phyloP scores from a whole-genome alignment of 257 asterid genomes.

The Jasminum sambac region DNA sequence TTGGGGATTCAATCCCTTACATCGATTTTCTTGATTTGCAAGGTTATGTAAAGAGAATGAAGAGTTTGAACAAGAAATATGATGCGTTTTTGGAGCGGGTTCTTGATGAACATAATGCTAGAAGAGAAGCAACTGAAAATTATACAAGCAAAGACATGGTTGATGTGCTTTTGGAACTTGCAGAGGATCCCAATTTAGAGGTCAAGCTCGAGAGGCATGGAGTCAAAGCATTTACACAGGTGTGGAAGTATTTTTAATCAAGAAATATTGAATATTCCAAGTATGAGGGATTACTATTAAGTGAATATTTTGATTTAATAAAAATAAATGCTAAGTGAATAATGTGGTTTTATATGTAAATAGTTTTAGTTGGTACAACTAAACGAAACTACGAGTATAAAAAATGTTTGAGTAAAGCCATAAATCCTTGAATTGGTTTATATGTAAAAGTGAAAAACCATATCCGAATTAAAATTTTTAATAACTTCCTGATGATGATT shows the following conservation, averaged over 20 bases:
- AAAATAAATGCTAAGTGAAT: no score
- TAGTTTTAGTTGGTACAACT: no score
- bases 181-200: conserved; percentile 53
- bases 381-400: no score
- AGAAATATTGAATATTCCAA: no score
- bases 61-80: conserved; percentile 46
- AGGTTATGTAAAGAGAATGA: conserved; percentile 67
- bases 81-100: conserved; percentile 49
- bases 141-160: conserved; percentile 46
- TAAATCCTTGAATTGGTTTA: no score
- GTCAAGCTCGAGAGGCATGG: conserved; percentile 56
- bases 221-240: conserved; percentile 60
- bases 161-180: conserved; percentile 48
- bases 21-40: conserved; percentile 50
- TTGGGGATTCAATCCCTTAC: conserved; percentile 53
- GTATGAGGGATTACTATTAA: no score
- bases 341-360: no score
- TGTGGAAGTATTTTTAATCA: neutral
- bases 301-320: no score
- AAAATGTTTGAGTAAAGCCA: no score
- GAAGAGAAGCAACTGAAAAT: neutral
- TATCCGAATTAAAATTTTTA: neutral
- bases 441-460: no score
- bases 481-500: neutral
- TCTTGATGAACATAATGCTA: conserved; percentile 38